Conservation (phyloP, 2,329 filamentous ascomycete species). For the Emergomyces orientalis region DNA sequence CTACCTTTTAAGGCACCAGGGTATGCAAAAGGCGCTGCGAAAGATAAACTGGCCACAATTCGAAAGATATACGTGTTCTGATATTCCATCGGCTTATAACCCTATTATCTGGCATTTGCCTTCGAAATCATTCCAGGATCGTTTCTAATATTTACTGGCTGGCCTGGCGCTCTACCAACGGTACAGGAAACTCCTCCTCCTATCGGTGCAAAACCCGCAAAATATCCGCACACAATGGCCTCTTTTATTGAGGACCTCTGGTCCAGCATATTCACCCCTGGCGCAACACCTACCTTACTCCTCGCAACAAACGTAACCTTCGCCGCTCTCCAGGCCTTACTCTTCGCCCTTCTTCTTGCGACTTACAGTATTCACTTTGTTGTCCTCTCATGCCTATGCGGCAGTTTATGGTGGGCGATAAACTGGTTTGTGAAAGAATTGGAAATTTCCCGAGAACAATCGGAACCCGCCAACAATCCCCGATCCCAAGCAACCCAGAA, state of each 20-base stretch:
- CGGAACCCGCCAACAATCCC: background rate
- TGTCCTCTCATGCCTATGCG: slow-evolving; percentile 68
- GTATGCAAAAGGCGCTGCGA: background rate
- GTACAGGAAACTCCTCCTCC: background rate
- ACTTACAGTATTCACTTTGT: slow-evolving; percentile 87
- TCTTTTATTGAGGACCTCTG: slow-evolving; percentile 66
- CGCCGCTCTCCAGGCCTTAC: slow-evolving; percentile 69
- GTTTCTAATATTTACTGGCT: background rate
- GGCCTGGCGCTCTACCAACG: background rate
- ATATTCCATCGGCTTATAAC: background rate
- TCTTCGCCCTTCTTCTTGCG: slow-evolving; percentile 63
- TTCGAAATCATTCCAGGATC: background rate
- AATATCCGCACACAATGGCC: slow-evolving; percentile 25
- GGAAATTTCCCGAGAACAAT: slow-evolving; percentile 12
- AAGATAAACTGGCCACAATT: background rate
- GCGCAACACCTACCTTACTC: slow-evolving; percentile 77
- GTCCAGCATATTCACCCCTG: slow-evolving; percentile 87
- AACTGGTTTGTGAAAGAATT: slow-evolving; percentile 66
- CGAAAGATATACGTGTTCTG: slow-evolving; percentile 2
- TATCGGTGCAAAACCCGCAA: background rate
- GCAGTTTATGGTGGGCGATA: slow-evolving; percentile 80
- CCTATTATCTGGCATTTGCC: background rate
- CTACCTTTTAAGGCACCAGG: slow-evolving; percentile 4
- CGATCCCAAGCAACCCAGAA: background rate
- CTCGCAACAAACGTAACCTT: slow-evolving; percentile 87